Evolutionary conservation across 1,284 basidiomycete species (phyloP).

Genomic region (Anthracocystis panici-leucophaei): DNA sequence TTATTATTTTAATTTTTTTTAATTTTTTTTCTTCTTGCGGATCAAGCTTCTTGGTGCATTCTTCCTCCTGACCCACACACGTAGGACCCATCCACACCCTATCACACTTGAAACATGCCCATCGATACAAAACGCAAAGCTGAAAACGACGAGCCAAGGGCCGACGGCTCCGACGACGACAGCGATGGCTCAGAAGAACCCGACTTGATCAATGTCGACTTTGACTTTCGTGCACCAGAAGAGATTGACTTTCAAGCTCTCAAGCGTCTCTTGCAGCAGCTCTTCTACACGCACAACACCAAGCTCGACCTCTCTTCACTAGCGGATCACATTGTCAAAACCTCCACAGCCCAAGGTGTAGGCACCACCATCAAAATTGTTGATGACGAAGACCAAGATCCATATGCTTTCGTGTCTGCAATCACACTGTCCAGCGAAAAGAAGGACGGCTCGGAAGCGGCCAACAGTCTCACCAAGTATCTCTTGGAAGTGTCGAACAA

Average conservation of each 20-base stretch:
- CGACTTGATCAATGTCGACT: conserved; percentile 68
- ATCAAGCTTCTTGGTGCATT: background rate
- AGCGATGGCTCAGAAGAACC: conserved; percentile 47
- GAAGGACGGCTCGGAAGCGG: conserved; percentile 19
- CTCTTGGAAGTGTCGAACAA: conserved; percentile 40
- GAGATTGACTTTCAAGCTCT: conserved; percentile 64
- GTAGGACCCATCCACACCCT: background rate
- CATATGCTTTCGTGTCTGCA: conserved; percentile 65
- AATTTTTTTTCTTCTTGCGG: conserved; percentile 27
- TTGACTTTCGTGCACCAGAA: conserved; percentile 63
- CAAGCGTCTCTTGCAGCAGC: conserved; percentile 65
- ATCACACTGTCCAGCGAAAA: conserved; percentile 39
- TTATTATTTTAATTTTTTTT: no score
- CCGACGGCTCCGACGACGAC: conserved; percentile 50
- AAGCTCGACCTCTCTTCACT: conserved; percentile 55
- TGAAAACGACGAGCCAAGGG: conserved; percentile 38
- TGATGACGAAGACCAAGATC: conserved; percentile 64
- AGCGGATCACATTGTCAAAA: conserved; percentile 54
- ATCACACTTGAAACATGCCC: conserved; percentile 18
- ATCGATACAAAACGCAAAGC: conserved; percentile 50
- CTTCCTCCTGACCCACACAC: background rate
- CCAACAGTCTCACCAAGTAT: conserved; percentile 46
- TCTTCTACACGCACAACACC: conserved; percentile 66
- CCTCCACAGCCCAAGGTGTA: conserved; percentile 42
- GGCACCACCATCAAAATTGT: conserved; percentile 67